These are phyloP conservation scores for Diplodia seriata DNA, from an alignment of 2,329 filamentous ascomycete genomes.

Conservation along the genomic window DNA sequence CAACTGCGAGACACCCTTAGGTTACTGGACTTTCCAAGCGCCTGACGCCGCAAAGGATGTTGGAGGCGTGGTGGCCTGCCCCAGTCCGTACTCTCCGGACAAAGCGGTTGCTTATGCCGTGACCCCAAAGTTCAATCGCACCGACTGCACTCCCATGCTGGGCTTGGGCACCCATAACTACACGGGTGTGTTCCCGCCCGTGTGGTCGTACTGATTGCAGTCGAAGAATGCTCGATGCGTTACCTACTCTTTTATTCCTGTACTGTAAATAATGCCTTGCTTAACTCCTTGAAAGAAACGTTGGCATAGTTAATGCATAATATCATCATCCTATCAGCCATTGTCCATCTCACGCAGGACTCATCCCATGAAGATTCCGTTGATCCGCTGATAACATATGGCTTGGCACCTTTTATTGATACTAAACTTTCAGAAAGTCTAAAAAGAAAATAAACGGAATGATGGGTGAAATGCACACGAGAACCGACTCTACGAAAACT, in stretches of 20 bases:
- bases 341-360: too few relatives aligned
- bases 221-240: background rate
- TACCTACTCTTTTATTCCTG: background rate
- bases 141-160: constrained; percentile 34
- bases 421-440: too few relatives aligned
- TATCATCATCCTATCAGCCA: background rate
- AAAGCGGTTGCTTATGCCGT: constrained; percentile 35
- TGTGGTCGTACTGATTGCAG: constrained; percentile 36
- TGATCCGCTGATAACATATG: too few relatives aligned
- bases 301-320: constrained; percentile 1
- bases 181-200: constrained; percentile 35
- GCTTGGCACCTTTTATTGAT: too few relatives aligned
- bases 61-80: constrained; percentile 37
- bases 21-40: constrained; percentile 37
- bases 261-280: background rate
- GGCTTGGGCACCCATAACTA: constrained; percentile 38
- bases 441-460: too few relatives aligned
- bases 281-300: background rate
- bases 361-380: too few relatives aligned
- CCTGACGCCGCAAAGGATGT: constrained; percentile 32
- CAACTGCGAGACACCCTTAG: constrained; percentile 36
- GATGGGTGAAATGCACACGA: too few relatives aligned
- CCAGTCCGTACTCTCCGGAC: constrained; percentile 30
- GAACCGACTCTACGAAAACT: too few relatives aligned
- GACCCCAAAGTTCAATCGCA: constrained; percentile 35